These are phyloP conservation scores for Rhamnella rubrinervis DNA, from an alignment of 331 rosid species.

Conservation along the genomic window DNA sequence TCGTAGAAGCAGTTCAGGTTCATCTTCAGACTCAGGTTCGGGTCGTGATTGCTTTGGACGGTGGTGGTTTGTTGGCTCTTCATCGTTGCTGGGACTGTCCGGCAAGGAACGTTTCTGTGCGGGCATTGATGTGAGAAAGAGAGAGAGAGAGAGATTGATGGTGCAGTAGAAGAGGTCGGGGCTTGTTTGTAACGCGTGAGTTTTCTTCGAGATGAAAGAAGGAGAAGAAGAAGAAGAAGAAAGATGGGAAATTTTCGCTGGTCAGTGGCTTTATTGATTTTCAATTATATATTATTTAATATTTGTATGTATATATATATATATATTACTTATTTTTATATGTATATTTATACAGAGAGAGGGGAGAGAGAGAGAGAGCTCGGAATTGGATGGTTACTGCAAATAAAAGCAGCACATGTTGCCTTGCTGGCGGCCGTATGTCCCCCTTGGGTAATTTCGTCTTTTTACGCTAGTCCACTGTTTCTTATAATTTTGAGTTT, in stretches of 20 bases:
- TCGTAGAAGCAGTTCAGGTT: slow-evolving; percentile 33
- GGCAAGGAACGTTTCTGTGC: slow-evolving; percentile 81
- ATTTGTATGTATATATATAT: neutral
- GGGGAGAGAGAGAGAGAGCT: neutral
- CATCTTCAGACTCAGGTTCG: slow-evolving; percentile 33
- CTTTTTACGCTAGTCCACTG: neutral
- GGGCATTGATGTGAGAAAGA: slow-evolving; percentile 60
- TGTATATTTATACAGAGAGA: neutral
- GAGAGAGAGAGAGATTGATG: neutral
- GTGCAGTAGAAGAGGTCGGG: neutral
- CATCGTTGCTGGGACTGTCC: slow-evolving; percentile 42
- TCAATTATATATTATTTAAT: neutral
- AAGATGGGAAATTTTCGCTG: slow-evolving; percentile 7
- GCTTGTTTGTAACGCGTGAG: neutral
- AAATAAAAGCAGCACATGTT: slow-evolving; percentile 6
- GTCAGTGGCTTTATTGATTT: slow-evolving; percentile 16
- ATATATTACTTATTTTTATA: neutral
- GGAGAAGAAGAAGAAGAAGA: neutral
- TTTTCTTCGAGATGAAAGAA: neutral
- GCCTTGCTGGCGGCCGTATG: slow-evolving; percentile 10
- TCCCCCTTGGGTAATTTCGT: slow-evolving; percentile 5
- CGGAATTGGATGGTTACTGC: neutral
- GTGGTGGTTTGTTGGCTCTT: slow-evolving; percentile 26
- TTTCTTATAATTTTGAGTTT: too few relatives aligned
- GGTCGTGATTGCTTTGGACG: slow-evolving; percentile 63